Base-by-base conservation (phyloP, 164 flowering plant genomes). In the Piper betle region DNA sequence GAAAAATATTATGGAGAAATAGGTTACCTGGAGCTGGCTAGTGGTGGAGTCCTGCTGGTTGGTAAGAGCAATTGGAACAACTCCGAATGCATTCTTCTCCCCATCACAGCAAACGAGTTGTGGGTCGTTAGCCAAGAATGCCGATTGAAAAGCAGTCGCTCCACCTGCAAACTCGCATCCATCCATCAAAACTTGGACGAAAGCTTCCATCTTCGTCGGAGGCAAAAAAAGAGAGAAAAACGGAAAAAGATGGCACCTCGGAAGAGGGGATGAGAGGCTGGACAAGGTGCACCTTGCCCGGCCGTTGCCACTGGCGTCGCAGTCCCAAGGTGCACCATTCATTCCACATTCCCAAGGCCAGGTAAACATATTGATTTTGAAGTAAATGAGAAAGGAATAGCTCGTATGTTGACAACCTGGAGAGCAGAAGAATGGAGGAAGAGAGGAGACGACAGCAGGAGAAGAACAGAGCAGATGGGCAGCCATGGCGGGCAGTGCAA, bases 61-160 rank as follows among this genome's bases (percentile, higher is more conserved):
- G 33, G 53, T 59, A 1, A 83, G 84, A 57, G 99, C 52, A 9
- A 92, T 41, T 52, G 80, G 65, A n/a, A 71, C 40, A 15, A 80
- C 62, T 20, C 92, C 95, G 15, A 19, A 13, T 0, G 85, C 78
- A 16, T 94, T 84, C 57, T 64, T 83, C 64, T 16, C 73, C 6
- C 89, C 64, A 76, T 20, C 53, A 56, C 66, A 6, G 99, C 87
- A 62, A 79, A 93, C 2, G 99, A 53, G 59, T 93, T 93, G 75
- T 93, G 99, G 37, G 99, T 88, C 17, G 99, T 90, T 19, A 90
- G 66, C 97, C 97, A 93, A 25, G 96, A 75, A 66, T 93, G 90
- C 40, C 74, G 69, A 64, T 90, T 85, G 61, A 81, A 93, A 2
- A 97, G 93, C 63, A 93, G 69, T 37, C 80, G 82, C 57, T 60